Conservation (phyloP, 495 filamentous ascomycete species). For the Bryoglossum gracile region DNA sequence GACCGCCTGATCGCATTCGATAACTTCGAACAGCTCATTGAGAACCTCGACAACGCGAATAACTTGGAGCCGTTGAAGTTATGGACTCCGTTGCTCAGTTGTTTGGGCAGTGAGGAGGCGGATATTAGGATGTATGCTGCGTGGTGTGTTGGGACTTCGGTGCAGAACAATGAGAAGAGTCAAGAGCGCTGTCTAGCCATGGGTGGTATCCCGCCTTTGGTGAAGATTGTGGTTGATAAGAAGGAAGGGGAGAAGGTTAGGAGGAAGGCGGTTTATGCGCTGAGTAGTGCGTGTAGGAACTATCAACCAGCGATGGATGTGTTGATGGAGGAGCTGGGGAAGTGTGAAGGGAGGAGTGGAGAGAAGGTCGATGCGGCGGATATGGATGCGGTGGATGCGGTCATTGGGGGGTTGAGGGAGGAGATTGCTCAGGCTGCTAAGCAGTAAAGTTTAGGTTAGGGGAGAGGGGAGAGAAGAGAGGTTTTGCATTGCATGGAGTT, state of each 20-base stretch:
- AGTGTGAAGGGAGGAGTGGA: constrained; percentile 38
- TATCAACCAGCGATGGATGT: constrained; percentile 69
- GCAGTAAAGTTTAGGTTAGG: neutral
- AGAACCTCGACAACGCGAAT: constrained; percentile 91
- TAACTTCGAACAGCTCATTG: constrained; percentile 90
- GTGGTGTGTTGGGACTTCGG: constrained; percentile 89
- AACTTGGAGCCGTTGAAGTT: constrained; percentile 69
- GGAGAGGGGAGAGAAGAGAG: neutral
- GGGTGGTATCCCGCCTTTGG: constrained; percentile 62
- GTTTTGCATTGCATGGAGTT: constrained; percentile 19
- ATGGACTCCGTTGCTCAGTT: constrained; percentile 69
- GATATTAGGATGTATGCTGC: constrained; percentile 76
- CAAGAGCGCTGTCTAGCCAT: constrained; percentile 71
- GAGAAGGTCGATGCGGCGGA: constrained; percentile 60
- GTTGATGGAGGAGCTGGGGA: constrained; percentile 54
- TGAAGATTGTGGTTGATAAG: constrained; percentile 51
- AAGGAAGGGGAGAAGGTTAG: constrained; percentile 53
- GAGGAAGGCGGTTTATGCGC: constrained; percentile 79
- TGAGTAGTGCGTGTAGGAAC: constrained; percentile 78
- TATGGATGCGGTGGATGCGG: constrained; percentile 73
- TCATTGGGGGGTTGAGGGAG: constrained; percentile 62
- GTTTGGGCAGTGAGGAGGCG: constrained; percentile 57
- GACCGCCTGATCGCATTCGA: constrained; percentile 86
- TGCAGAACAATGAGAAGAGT: constrained; percentile 84
- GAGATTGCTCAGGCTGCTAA: constrained; percentile 27